These are phyloP conservation scores for Rhodotorula graminis DNA, from an alignment of 768 basidiomycete genomes.

Conservation along the genomic window DNA sequence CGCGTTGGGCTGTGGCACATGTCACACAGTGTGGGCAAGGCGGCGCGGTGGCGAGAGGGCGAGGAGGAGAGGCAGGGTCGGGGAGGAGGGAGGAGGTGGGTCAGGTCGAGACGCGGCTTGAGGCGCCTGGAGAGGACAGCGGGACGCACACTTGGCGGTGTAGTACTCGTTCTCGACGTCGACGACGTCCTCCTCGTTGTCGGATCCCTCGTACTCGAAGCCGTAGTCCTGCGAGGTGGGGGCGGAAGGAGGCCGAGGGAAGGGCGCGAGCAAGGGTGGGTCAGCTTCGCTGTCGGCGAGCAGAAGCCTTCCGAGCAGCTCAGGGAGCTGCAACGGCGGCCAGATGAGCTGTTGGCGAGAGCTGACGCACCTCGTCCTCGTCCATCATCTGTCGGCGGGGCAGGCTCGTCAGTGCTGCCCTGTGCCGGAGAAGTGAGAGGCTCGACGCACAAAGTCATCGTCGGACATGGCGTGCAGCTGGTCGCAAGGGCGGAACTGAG, in stretches of 20 bases:
- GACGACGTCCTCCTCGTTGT: slow-evolving; percentile 69
- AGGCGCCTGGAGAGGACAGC: not conserved
- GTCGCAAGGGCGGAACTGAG: not conserved
- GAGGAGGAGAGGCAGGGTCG: slow-evolving; percentile 44
- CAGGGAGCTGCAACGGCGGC: not conserved
- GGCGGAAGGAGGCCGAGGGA: not conserved
- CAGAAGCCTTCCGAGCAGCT: fast-evolving
- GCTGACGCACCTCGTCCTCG: slow-evolving; percentile 46
- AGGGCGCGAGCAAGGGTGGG: not conserved
- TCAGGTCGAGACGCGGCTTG: not conserved
- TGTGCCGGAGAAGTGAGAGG: not conserved
- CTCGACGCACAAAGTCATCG: slow-evolving; percentile 47
- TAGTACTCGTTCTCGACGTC: slow-evolving; percentile 99
- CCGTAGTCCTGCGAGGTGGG: slow-evolving; percentile 66
- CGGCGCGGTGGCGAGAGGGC: not conserved
- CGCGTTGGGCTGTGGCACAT: slow-evolving; percentile 46
- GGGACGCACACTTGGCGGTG: slow-evolving; percentile 77
- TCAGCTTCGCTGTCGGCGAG: too few relatives aligned
- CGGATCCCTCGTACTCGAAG: slow-evolving; percentile 91
- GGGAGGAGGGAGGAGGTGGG: not conserved
- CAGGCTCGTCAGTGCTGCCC: slow-evolving; percentile 21
- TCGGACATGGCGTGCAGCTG: slow-evolving; percentile 46
- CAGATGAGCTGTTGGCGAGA: not conserved
- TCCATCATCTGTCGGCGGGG: slow-evolving; percentile 43
- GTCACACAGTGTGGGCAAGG: too few relatives aligned